A percentile compares a stretch with the other conserved stretches of the same genome.
These are phyloP conservation scores for Myriangium duriaei DNA, from an alignment of 2,329 filamentous ascomycete genomes.

Conservation along the genomic window DNA sequence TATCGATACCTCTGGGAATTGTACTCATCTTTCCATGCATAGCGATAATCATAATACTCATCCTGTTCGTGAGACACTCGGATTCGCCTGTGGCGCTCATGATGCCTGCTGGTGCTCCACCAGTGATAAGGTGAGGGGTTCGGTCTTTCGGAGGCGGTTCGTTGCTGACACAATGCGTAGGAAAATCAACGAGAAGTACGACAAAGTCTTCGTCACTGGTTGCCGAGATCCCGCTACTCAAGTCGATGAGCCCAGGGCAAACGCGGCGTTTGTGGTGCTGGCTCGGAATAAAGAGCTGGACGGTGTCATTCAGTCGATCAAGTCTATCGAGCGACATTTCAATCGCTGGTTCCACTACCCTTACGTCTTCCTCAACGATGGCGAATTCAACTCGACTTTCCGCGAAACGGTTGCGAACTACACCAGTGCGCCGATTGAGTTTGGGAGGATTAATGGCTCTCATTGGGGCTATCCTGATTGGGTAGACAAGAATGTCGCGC, in stretches of 20 bases:
- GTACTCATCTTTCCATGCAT: constrained; percentile 87
- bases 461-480: constrained; percentile 98
- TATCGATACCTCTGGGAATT: constrained; percentile 84
- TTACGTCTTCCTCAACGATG: constrained; percentile 96
- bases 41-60: constrained; percentile 78
- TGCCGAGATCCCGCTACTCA: constrained; percentile 65
- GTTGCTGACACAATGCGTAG: constrained; percentile 35
- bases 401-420: constrained; percentile 79
- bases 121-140: constrained; percentile 65
- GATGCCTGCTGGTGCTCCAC: constrained; percentile 78
- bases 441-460: constrained; percentile 77
- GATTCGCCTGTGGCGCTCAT: constrained; percentile 69
- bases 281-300: constrained; percentile 94
- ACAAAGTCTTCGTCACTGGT: constrained; percentile 89
- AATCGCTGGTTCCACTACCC: constrained; percentile 98
- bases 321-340: constrained; percentile 97
- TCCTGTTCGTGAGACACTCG: constrained; percentile 81
- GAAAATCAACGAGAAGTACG: constrained; percentile 92
- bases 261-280: constrained; percentile 89
- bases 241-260: constrained; percentile 62
- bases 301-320: constrained; percentile 89
- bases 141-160: background rate
- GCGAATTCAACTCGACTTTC: constrained; percentile 90
- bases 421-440: constrained; percentile 78
- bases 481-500: constrained; percentile 85